A percentile compares a stretch with the other conserved stretches of the same genome.
These are phyloP conservation scores for Leccinum aurantiacum DNA, from an alignment of 768 basidiomycete species.

Conservation along the genomic window DNA sequence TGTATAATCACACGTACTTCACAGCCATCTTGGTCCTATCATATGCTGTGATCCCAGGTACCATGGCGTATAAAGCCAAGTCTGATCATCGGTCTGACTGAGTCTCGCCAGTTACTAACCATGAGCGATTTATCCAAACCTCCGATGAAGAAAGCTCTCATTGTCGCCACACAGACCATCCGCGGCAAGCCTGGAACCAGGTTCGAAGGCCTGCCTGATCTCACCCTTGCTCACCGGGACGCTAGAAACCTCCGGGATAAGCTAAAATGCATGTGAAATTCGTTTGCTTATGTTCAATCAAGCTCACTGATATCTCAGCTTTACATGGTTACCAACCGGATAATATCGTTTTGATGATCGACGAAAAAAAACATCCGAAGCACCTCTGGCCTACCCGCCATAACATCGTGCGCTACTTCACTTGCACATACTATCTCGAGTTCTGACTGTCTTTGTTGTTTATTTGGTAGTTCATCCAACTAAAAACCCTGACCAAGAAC, in stretches of 20 bases:
- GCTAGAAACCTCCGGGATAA: constrained; percentile 10
- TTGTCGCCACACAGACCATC: constrained; percentile 19
- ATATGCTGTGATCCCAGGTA: too few relatives aligned
- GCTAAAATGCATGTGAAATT: constrained; percentile 15
- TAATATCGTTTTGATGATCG: constrained; percentile 46
- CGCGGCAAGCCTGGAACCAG: not conserved
- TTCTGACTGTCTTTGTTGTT: not conserved
- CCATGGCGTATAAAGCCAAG: not conserved
- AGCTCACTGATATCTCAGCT: constrained; percentile 23
- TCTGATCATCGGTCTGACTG: not conserved
- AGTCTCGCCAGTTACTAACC: not conserved
- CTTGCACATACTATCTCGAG: not conserved
- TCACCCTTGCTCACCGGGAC: constrained; percentile 24
- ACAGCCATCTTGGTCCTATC: too few relatives aligned
- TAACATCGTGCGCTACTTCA: constrained; percentile 42
- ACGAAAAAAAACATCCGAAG: constrained; percentile 30
- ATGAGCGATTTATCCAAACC: not conserved
- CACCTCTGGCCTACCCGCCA: constrained; percentile 40
- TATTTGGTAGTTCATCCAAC: constrained; percentile 33
- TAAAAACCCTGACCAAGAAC: constrained; percentile 41
- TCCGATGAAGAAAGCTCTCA: constrained; percentile 18
- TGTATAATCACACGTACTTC: too few relatives aligned
- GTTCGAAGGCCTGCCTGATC: constrained; percentile 1
- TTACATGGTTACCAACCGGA: constrained; percentile 38
- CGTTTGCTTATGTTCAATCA: not conserved